Evolutionary conservation across 768 basidiomycete species (phyloP).

Genomic region (Podaxis carcinomalis): DNA sequence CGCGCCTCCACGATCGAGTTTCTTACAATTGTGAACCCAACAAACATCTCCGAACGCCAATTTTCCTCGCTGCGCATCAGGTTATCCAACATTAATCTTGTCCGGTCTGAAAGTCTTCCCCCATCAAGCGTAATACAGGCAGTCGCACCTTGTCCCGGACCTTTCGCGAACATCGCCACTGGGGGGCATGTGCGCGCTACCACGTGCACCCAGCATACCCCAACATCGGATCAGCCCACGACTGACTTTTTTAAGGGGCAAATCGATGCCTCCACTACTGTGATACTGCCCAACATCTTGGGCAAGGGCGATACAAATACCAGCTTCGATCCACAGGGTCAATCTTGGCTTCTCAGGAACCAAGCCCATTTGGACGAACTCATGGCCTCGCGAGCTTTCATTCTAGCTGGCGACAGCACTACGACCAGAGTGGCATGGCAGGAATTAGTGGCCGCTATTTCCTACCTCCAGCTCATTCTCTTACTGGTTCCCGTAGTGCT

Average conservation of each 20-base stretch:
- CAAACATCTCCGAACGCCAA: not conserved
- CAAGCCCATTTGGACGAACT: constrained; percentile 7
- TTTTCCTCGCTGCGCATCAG: constrained; percentile 5
- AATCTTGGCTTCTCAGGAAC: constrained; percentile 5
- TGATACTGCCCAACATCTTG: constrained; percentile 9
- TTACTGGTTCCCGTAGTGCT: constrained; percentile 7
- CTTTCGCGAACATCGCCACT: constrained; percentile 8
- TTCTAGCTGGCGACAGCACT: constrained; percentile 7
- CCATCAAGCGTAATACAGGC: not conserved
- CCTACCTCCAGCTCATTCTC: constrained; percentile 13
- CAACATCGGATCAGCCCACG: not conserved
- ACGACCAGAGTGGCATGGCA: not conserved
- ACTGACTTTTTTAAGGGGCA: constrained; percentile 7
- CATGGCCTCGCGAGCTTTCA: constrained; percentile 10
- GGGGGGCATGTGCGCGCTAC: constrained; percentile 11
- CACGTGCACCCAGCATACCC: constrained; percentile 3
- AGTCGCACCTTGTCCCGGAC: constrained; percentile 4
- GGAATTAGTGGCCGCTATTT: constrained; percentile 7
- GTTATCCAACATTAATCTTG: constrained; percentile 8
- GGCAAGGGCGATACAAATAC: constrained; percentile 10
- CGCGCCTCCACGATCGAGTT: constrained; percentile 7
- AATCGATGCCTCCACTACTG: constrained; percentile 9
- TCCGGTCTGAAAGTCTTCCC: constrained; percentile 11
- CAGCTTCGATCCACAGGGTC: constrained; percentile 6
- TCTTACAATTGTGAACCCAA: constrained; percentile 4